These are phyloP conservation scores for Pichia occidentalis DNA, from an alignment of 805 yeast species.

Conservation along the genomic window DNA sequence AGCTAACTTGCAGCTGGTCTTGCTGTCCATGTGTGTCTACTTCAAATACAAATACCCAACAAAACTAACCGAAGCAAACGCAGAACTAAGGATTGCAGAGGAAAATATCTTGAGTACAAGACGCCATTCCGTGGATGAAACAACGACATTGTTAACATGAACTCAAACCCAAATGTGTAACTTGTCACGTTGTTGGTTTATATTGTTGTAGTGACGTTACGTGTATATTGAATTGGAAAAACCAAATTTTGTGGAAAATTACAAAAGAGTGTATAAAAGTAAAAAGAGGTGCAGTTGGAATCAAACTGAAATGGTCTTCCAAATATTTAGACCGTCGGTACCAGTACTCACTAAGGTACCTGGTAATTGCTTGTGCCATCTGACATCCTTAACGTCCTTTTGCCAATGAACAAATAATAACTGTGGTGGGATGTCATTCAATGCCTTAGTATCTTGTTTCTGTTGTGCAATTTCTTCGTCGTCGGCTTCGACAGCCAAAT, in stretches of 20 bases:
- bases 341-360: constrained; percentile 94
- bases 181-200: neutral
- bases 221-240: no score
- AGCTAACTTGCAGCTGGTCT: constrained; percentile 56
- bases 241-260: neutral
- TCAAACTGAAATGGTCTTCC: constrained; percentile 95
- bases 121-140: constrained; percentile 4
- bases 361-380: constrained; percentile 97
- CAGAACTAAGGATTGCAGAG: constrained; percentile 15
- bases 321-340: constrained; percentile 85
- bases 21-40: constrained; percentile 58
- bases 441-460: constrained; percentile 66
- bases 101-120: constrained; percentile 7
- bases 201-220: no score
- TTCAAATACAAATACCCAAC: constrained; percentile 27
- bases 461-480: constrained; percentile 93
- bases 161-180: no score
- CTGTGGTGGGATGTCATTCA: constrained; percentile 91
- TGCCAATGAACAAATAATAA: constrained; percentile 97
- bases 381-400: constrained; percentile 92
- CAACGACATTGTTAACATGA: constrained; percentile 5
- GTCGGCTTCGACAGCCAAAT: constrained; percentile 96
- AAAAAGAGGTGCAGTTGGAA: neutral
- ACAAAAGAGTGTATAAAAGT: neutral
- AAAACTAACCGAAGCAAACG: constrained; percentile 19